Conservation (phyloP, 164 flowering plant genomes). For the Echeveria elegans region DNA sequence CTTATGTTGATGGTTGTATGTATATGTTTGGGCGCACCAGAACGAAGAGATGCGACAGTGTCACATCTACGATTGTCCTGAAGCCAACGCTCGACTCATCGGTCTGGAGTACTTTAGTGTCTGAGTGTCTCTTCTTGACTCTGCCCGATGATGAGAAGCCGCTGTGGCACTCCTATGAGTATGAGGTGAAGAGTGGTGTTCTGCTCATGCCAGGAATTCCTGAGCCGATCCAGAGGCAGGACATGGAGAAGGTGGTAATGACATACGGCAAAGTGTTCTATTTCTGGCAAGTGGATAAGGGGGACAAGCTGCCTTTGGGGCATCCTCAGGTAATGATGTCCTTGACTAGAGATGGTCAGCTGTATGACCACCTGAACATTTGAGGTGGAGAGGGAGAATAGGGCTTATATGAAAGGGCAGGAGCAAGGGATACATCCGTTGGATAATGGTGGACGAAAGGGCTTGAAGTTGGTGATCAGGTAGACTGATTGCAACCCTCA, state of each 20-base stretch:
- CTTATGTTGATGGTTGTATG: too few relatives aligned
- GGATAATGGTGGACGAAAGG: slow-evolving; percentile 64
- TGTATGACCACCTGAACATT: slow-evolving; percentile 35
- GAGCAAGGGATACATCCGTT: slow-evolving; percentile 67
- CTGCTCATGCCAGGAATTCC: slow-evolving; percentile 52
- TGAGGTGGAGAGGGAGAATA: slow-evolving; percentile 27
- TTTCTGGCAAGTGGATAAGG: slow-evolving; percentile 85
- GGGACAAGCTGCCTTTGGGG: slow-evolving; percentile 67
- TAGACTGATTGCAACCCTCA: slow-evolving; percentile 45
- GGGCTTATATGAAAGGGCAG: slow-evolving; percentile 64
- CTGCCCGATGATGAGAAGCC: too few relatives aligned
- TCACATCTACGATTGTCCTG: too few relatives aligned
- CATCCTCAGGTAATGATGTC: slow-evolving; percentile 76
- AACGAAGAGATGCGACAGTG: too few relatives aligned
- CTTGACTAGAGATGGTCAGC: slow-evolving; percentile 70
- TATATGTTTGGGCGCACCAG: too few relatives aligned
- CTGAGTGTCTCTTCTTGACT: too few relatives aligned
- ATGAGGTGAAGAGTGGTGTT: too few relatives aligned
- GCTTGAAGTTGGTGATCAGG: slow-evolving; percentile 44
- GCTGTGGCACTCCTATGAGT: too few relatives aligned
- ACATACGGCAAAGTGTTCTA: slow-evolving; percentile 38
- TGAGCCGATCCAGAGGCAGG: slow-evolving; percentile 43
- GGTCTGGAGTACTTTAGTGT: too few relatives aligned
- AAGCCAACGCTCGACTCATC: too few relatives aligned
- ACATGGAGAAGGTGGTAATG: slow-evolving; percentile 47